Base-by-base conservation (phyloP, 352 stramenopile genomes). In the Aphanomyces cochlioides region DNA sequence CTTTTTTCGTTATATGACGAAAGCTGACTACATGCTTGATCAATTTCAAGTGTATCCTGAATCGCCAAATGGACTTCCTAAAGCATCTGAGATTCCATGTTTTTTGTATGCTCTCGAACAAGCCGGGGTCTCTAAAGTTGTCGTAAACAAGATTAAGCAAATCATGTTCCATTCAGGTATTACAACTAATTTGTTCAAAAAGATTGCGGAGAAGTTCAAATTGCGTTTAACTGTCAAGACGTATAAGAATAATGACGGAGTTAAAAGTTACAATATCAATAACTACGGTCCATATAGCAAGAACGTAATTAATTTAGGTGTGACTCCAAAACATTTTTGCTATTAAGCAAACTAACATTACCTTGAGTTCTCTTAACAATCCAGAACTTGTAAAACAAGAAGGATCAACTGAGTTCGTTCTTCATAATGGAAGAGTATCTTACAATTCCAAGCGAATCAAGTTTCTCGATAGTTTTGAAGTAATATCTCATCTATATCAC, bases 1-100 rank as follows among this genome's bases (percentile, higher is more conserved):
- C 54, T 74, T 76, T 59, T 76, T 76, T 72, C 41, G 72, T 54
- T 73, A 76, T 76, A 53, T 72, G 56, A 74, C 67, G 40, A 74
- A 74, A 45, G 36, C 59, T 39, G 28, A 76, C 47, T 74, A 76
- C 47, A 40, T 72, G 65, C 47, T 76, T 57, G 60, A 71, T 60
- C 47, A 58, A 61, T 75, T 74, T 58, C 67, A 76, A 59, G 72
- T 76, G 17, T 76, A 76, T 66, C 37, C 43, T 43, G 67, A 36
- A 21, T 53, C 50, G 21, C 38, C 45, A 65, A 28, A n/a, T 5
- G 47, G 47, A 28, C 17, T 54, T 21, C 54, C 70, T 13, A 61
- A 73, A 56, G 50, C 57, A 63, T 60, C 15, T 28, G 57, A 69
- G 56, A 69, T 13, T 63, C 2, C 63, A 68, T 76, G 72, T 40